phyloP scores from a whole-genome alignment of 768 basidiomycete species.

The Boletus huronensis region DNA sequence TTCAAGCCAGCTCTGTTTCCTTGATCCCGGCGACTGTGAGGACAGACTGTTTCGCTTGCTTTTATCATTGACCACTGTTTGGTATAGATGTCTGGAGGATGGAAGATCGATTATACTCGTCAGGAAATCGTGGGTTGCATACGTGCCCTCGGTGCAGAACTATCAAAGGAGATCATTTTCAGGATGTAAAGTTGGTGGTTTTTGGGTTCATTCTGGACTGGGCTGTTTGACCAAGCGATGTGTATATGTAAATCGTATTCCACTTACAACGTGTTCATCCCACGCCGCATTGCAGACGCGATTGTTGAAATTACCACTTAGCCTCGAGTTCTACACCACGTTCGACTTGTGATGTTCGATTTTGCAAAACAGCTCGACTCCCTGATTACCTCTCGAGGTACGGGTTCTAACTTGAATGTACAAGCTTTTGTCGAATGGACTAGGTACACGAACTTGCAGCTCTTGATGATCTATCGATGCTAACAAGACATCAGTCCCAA shows the following conservation, averaged over 20 bases:
- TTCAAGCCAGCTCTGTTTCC: slow-evolving; percentile 17
- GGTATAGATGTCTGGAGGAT: slow-evolving; percentile 22
- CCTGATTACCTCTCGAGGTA: slow-evolving; percentile 14
- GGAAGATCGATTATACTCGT: slow-evolving; percentile 31
- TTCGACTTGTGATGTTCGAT: slow-evolving; percentile 15
- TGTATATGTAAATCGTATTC: background rate
- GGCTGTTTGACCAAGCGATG: background rate
- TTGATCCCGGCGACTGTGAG: slow-evolving; percentile 29
- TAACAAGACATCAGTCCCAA: slow-evolving; percentile 19
- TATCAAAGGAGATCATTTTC: slow-evolving; percentile 42
- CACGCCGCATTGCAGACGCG: slow-evolving; percentile 3
- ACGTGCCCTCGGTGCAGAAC: slow-evolving; percentile 40
- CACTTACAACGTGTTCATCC: slow-evolving; percentile 1
- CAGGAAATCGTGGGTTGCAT: slow-evolving; percentile 41
- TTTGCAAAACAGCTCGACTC: slow-evolving; percentile 24
- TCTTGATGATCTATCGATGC: slow-evolving; percentile 7
- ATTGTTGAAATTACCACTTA: background rate
- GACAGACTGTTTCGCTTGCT: background rate
- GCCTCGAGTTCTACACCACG: background rate
- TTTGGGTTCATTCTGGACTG: background rate
- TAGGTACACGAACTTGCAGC: slow-evolving; percentile 16
- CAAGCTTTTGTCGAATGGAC: slow-evolving; percentile 22
- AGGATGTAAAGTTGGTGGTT: slow-evolving; percentile 11
- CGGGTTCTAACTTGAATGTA: slow-evolving; percentile 10
- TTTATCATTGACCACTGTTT: slow-evolving; percentile 7